Base-by-base conservation (phyloP, 2,329 filamentous ascomycete species). In the Madurella fahalii region DNA sequence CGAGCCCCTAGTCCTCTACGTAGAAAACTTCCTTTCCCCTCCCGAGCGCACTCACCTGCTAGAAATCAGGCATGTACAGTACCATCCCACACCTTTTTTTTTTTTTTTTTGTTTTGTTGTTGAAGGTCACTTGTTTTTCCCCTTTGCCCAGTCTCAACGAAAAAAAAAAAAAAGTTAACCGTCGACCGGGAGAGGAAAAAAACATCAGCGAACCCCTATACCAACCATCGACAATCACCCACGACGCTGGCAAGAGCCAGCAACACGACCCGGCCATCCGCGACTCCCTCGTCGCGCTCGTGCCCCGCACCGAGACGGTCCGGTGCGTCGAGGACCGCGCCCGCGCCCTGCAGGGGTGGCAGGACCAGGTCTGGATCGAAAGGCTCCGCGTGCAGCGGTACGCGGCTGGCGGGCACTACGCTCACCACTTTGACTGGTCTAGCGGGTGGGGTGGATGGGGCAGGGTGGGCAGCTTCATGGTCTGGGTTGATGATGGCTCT, bases 391-490 rank as follows among this genome's bases (percentile, higher is more conserved):
- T 77, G 20, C 79, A 81, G 67, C 71, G 74, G 30, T 81, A 81
- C 60, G 58, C 58, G 15, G 65, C 71, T 1, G 71, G 69, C 5
- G 77, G 77, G 1, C 78, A 80, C 65, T 81, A 81, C 64, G 68
- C 67, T 41, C 77, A 80, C 56, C 79, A 82, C 64, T 81, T 77
- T 58, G 79, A 82, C 69, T 81, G 77, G 77, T 77, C 72, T 49
- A 69, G 65, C 2, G 72, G 69, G 45, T 61, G 61, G 1, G 68
- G 68, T 4, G 75, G 76, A 2, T 78, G 75, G 75, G 76, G 74
- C 1, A 69, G 79, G 9, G 76, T 79, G 42, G 78, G 77, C 60
- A 80, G 76, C 59, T 73, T 80, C 52, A 81, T 81, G 78, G 77
- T 67, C 2, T 82, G 77, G 78, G 75, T 81, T 11, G 34, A 37